Conservation (phyloP, 192 early-diverging fungal species). For the Haplosporangium gracile region DNA sequence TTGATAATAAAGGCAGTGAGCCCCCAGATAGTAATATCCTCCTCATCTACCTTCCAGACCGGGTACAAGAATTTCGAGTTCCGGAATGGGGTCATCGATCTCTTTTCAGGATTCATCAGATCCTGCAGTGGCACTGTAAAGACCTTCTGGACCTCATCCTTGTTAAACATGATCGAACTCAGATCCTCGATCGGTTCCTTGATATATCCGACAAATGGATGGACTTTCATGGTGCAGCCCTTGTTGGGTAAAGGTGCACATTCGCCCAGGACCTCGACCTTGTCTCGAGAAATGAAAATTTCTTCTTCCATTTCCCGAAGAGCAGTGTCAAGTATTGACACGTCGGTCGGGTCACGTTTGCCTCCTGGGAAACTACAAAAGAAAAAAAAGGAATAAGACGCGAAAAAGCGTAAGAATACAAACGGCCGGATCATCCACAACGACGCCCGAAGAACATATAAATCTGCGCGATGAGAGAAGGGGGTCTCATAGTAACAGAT, state of each 20-base stretch:
- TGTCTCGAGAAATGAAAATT: constrained; percentile 62
- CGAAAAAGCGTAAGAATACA: not conserved
- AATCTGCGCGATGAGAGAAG: not conserved
- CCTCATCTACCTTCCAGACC: constrained; percentile 67
- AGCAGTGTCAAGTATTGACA: constrained; percentile 70
- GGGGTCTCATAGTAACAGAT: not conserved
- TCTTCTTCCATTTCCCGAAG: constrained; percentile 89
- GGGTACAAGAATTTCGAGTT: constrained; percentile 65
- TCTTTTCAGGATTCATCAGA: constrained; percentile 65
- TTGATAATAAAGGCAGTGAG: constrained; percentile 86
- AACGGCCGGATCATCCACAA: too few relatives aligned
- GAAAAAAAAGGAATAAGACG: not conserved
- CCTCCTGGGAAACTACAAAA: constrained; percentile 78
- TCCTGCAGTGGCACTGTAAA: constrained; percentile 79
- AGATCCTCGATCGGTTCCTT: constrained; percentile 58
- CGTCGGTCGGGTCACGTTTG: constrained; percentile 74
- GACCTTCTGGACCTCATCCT: constrained; percentile 75
- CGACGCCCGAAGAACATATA: too few relatives aligned
- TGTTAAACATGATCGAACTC: constrained; percentile 61
- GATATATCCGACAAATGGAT: constrained; percentile 73
- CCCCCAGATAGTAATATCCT: constrained; percentile 74
- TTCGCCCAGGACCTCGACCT: constrained; percentile 72
- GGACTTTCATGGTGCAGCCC: constrained; percentile 65
- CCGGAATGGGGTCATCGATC: constrained; percentile 65
- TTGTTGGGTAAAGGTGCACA: constrained; percentile 75